Base-by-base conservation (phyloP, 768 basidiomycete species). In the Termitomyces sp. region DNA sequence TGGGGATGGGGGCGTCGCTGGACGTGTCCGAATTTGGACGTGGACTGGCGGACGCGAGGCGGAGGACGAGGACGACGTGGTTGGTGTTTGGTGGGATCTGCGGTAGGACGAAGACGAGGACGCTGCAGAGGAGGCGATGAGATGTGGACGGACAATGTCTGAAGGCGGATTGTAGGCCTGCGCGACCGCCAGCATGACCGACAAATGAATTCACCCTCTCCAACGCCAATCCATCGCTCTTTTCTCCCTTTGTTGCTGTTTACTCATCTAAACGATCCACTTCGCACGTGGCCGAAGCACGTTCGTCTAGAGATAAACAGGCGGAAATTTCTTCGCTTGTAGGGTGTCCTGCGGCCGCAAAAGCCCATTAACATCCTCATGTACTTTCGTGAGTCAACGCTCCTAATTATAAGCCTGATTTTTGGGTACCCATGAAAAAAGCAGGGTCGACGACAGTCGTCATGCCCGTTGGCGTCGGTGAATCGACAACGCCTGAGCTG, bases 181-280 rank as follows among this genome's bases (percentile, higher is more conserved):
- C n/a, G 53, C 60, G 32, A 63, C 58, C 3, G 63, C 63, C 44
- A 63, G 56, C 63, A 63, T 63, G 41, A 5, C 54, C 42, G 2
- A 7, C 2, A 25, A 27, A 44, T 16, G 3, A 27, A 44, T 17
- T 44, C 25, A 16, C 5, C 32, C 3, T 32, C 14, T 34, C n/a
- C n/a, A n/a, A n/a, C n/a, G n/a, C n/a, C n/a, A n/a, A n/a, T n/a
- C n/a, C n/a, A n/a, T n/a, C 27, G 12, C 12, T 43, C 14, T 44
- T 44, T 45, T 6, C 38, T 23, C 25, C 19, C 21, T 21, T 35
- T 48, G 47, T 48, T 16, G 3, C 21, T 44, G 43, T 44, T 44
- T 44, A 17, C 25, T 25, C 21, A 14, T 5, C 3, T 27, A 27
- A 27, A 27, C 42, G 12, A 6, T 2, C n/a, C n/a, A n/a, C 45